Percentiles rank a stretch among this genome's conserved stretches.
Evolutionary conservation across 495 filamentous ascomycete species (phyloP).

Genomic region (Annulohypoxylon maeteangense): DNA sequence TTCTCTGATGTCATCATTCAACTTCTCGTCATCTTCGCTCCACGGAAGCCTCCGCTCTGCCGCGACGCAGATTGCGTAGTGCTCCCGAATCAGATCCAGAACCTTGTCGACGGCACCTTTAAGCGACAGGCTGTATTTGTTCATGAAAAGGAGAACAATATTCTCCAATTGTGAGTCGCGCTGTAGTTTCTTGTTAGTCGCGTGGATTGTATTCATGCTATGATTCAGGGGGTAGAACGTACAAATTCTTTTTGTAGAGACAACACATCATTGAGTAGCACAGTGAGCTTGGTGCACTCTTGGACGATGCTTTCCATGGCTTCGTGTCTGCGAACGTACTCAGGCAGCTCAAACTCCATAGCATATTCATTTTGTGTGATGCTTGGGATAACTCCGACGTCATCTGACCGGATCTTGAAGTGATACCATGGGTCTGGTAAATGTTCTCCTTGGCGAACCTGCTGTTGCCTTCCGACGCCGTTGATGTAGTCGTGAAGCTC

Average conservation of each 20-base stretch:
- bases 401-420: slow-evolving; percentile 40
- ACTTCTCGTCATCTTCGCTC: slow-evolving; percentile 41
- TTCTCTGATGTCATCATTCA: slow-evolving; percentile 43
- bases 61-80: slow-evolving; percentile 41
- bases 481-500: slow-evolving; percentile 45
- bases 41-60: slow-evolving; percentile 43
- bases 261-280: slow-evolving; percentile 44
- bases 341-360: slow-evolving; percentile 47
- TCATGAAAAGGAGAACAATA: slow-evolving; percentile 45
- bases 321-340: slow-evolving; percentile 38
- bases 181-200: slow-evolving; percentile 19
- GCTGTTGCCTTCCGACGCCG: slow-evolving; percentile 41
- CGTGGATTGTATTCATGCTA: too few species aligned
- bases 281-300: slow-evolving; percentile 41
- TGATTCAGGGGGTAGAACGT: background rate
- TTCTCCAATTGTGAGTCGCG: slow-evolving; percentile 45
- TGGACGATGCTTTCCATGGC: slow-evolving; percentile 42
- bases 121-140: slow-evolving; percentile 38
- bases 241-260: slow-evolving; percentile 48
- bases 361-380: slow-evolving; percentile 46
- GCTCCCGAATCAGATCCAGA: slow-evolving; percentile 44
- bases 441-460: slow-evolving; percentile 37
- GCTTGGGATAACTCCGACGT: slow-evolving; percentile 45
- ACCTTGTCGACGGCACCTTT: slow-evolving; percentile 34
- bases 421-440: slow-evolving; percentile 48